Evolutionary conservation across 176 grass and related monocot species (phyloP).

Genomic region (Oropetium thomaeum): DNA sequence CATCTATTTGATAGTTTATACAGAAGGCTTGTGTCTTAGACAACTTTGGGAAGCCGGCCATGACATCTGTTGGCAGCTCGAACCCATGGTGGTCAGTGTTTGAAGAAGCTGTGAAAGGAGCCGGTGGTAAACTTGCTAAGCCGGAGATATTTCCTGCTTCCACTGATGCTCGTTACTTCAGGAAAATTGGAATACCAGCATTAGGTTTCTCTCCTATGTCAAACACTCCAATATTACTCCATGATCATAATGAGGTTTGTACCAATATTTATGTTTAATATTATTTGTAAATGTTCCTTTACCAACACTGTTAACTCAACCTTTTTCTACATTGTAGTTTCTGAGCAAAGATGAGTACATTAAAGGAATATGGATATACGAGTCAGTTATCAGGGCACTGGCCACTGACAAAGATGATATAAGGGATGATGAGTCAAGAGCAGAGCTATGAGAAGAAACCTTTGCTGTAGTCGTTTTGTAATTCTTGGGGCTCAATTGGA

Average conservation of each 20-base stretch:
- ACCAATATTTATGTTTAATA: background rate
- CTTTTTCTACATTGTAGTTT: conserved; percentile 47
- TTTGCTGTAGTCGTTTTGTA: background rate
- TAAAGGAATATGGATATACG: conserved; percentile 73
- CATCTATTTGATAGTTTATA: conserved; percentile 58
- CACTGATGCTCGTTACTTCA: conserved; percentile 81
- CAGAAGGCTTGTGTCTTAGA: conserved; percentile 55
- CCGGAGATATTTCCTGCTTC: conserved; percentile 85
- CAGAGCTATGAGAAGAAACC: conserved; percentile 79
- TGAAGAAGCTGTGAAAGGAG: conserved; percentile 68
- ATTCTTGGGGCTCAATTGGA: background rate
- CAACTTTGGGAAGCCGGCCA: conserved; percentile 69
- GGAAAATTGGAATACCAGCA: conserved; percentile 71
- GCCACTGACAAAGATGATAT: conserved; percentile 34
- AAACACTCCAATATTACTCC: conserved; percentile 83
- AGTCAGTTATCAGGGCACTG: conserved; percentile 69
- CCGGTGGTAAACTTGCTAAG: conserved; percentile 70
- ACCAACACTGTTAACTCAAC: background rate
- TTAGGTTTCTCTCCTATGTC: conserved; percentile 95
- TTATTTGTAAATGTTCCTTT: background rate
- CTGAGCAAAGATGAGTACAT: conserved; percentile 88
- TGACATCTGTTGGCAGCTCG: conserved; percentile 58
- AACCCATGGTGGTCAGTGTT: conserved; percentile 81
- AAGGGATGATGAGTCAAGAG: conserved; percentile 49
- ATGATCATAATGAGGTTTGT: conserved; percentile 93